These are phyloP conservation scores for Eutrema japonicum DNA, from an alignment of 345 rosid genomes.

Conservation along the genomic window DNA sequence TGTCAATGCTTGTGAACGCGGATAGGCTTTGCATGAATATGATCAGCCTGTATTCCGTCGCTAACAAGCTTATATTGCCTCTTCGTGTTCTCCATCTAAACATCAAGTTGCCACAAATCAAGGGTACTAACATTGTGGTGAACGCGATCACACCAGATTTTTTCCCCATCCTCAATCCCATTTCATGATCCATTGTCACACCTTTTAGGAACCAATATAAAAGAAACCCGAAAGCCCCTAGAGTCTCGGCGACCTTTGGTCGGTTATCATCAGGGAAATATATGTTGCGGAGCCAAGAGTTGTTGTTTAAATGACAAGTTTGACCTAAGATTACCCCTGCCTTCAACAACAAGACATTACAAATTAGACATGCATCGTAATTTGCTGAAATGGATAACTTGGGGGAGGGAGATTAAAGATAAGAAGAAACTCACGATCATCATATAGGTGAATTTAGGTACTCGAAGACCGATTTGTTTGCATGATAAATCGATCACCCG, in stretches of 20 bases:
- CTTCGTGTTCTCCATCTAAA: slow-evolving; percentile 19
- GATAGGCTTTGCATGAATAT: slow-evolving; percentile 42
- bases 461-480: slow-evolving; percentile 33
- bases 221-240: slow-evolving; percentile 50
- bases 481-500: slow-evolving; percentile 25
- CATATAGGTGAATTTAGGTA: slow-evolving; percentile 38
- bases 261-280: slow-evolving; percentile 41
- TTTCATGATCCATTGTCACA: slow-evolving; percentile 54
- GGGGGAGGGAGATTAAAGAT: background rate
- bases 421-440: slow-evolving; percentile 41
- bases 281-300: slow-evolving; percentile 23
- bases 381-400: background rate
- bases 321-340: slow-evolving; percentile 39
- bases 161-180: slow-evolving; percentile 29
- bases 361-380: background rate
- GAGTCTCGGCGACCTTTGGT: slow-evolving; percentile 42
- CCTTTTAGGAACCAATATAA: slow-evolving; percentile 55
- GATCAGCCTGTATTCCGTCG: slow-evolving; percentile 6
- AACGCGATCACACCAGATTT: slow-evolving; percentile 40
- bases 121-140: slow-evolving; percentile 43
- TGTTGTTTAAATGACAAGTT: slow-evolving; percentile 26
- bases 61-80: background rate
- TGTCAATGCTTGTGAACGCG: slow-evolving; percentile 49
- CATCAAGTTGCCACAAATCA: background rate
- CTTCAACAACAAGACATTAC: slow-evolving; percentile 34